phyloP scores from a whole-genome alignment of 345 rosid species.

The Salix purpurea region DNA sequence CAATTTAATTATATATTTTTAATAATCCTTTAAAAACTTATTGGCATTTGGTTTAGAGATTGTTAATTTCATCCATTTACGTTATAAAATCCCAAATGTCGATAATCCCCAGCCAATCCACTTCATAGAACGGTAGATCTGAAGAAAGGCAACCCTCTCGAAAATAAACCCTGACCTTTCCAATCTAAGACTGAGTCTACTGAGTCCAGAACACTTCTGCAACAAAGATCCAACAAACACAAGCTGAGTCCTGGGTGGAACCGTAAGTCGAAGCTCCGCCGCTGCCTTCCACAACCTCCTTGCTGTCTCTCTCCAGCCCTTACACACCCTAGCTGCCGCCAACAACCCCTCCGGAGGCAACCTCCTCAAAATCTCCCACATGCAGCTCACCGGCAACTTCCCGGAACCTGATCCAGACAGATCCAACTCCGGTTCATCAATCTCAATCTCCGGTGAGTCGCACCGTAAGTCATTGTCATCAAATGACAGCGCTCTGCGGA shows the following conservation, averaged over 20 bases:
- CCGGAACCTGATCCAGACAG: conserved; percentile 37
- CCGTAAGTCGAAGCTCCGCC: conserved; percentile 73
- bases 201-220: conserved; percentile 73
- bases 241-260: conserved; percentile 62
- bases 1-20: not conserved
- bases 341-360: conserved; percentile 65
- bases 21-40: not conserved
- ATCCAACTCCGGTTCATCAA: conserved; percentile 40
- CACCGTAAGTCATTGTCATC: conserved; percentile 57
- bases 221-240: conserved; percentile 78
- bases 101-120: conserved; percentile 9
- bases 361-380: conserved; percentile 84
- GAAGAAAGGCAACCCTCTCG: conserved; percentile 3
- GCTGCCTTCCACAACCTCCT: conserved; percentile 83
- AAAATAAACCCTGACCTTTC: conserved; percentile 63
- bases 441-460: conserved; percentile 40
- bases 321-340: conserved; percentile 80
- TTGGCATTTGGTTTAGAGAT: not conserved
- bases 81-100: not conserved
- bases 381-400: conserved; percentile 44
- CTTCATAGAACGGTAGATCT: conserved; percentile 38
- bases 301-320: conserved; percentile 78
- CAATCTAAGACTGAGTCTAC: conserved; percentile 62
- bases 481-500: conserved; percentile 81
- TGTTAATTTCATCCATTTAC: not conserved